Evolutionary conservation across 1,139 yeast species (phyloP), one percentile per base, ranked within the genome.

Genomic region (Taiozyma sp.): DNA sequence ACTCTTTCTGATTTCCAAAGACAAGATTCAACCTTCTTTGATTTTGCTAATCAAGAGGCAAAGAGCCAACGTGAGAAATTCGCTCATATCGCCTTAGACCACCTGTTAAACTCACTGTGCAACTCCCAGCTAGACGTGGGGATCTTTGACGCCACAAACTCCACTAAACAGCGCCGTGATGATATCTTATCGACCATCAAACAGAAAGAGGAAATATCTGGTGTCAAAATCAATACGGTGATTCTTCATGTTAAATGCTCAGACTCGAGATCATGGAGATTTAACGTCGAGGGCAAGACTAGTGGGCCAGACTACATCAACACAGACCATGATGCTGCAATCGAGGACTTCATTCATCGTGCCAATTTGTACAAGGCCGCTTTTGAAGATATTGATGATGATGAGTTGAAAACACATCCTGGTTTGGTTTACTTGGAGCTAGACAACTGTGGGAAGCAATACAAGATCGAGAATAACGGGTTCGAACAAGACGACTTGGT

Each of bases 141-240:
- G 3, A 75, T 83, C 36, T 75, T 83, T 54, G 92, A 85, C 65
- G 92, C 92, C 40, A 85, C 92, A 9, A 84, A 84, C 63, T 79
- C 88, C 1, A 82, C 87, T 2, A 59, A 62, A 12, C 74, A 71
- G 19, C 74, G 93, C 62, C 71, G 88, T 59, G 61, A 65, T 9
- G 64, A 57, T 50, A 64, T 72, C n/a, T 61, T 68, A 30, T 54
- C 64, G 8, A 60, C 64, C 10, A 63, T 72, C 23, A 52, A 56
- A 19, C 58, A 64, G 58, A 59, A 57, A 54, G 53, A 58, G 49
- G 22, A 24, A 29, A 46, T 53, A 44, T 41, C 62, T 55, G 49
- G 60, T 42, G 43, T 60, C 36, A 63, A 56, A 41, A 58, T 70
- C n/a, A 63, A 65, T 30, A 73, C 73, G 3, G 56, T 76, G 19